Evolutionary conservation across 805 yeast genomes (phyloP).

Genomic region (Candida sakaeoensis): DNA sequence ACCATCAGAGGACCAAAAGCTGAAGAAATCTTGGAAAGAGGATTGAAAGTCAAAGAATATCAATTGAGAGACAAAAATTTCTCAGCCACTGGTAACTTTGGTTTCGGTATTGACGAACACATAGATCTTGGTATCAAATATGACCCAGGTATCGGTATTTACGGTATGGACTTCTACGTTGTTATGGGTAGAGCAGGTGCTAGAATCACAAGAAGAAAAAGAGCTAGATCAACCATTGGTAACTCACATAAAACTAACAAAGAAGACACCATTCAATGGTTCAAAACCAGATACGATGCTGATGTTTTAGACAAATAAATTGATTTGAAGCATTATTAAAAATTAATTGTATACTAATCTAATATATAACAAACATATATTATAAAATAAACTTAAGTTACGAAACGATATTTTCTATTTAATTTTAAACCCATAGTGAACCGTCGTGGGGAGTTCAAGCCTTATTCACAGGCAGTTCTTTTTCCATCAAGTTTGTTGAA

Average conservation of each 20-base stretch:
- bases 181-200: constrained; percentile 99
- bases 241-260: constrained; percentile 86
- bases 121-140: constrained; percentile 99
- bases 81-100: constrained; percentile 99
- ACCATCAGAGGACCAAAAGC: constrained; percentile 99
- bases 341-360: not conserved
- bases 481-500: no score
- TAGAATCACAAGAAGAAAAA: constrained; percentile 98
- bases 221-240: constrained; percentile 85
- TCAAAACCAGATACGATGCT: constrained; percentile 99
- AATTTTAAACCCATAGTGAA: not conserved
- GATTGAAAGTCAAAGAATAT: constrained; percentile 99
- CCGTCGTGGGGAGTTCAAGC: no score
- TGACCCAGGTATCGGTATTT: constrained; percentile 99
- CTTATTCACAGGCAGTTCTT: no score
- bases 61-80: constrained; percentile 93
- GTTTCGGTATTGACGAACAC: constrained; percentile 99
- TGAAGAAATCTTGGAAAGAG: constrained; percentile 97
- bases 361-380: not conserved
- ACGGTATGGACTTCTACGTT: constrained; percentile 99
- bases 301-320: constrained; percentile 82
- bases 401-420: not conserved
- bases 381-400: no score
- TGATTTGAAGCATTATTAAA: constrained; percentile 5
- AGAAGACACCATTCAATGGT: constrained; percentile 96